Evolutionary conservation across 169 alveolate species (phyloP).

Genomic region (Cryptosporidium felis): DNA sequence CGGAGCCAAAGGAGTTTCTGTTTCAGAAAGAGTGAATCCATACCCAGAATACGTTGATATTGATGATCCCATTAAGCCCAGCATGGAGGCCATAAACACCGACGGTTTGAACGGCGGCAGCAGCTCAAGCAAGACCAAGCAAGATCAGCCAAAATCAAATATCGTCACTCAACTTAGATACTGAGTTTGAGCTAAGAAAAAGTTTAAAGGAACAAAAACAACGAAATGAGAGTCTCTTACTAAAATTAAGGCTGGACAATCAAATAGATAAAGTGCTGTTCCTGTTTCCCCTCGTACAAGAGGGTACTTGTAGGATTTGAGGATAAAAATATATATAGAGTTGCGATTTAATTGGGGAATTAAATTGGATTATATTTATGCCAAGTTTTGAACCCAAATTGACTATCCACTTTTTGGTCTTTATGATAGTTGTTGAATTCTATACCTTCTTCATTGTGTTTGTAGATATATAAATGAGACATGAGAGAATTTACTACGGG

Average conservation of each 20-base stretch:
- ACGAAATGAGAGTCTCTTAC: no score
- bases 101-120: neutral
- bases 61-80: constrained; percentile 17
- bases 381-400: constrained; percentile 64
- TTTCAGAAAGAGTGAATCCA: constrained; percentile 58
- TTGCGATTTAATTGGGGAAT: neutral
- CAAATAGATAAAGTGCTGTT: no score
- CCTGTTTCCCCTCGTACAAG: no score
- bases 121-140: neutral
- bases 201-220: neutral
- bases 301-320: no score
- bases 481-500: constrained; percentile 18
- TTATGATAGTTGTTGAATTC: constrained; percentile 12
- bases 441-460: neutral
- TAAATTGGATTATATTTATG: constrained; percentile 14
- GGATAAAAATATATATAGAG: no score
- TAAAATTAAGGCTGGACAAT: no score
- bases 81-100: neutral
- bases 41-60: constrained; percentile 52
- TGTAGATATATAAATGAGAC: constrained; percentile 40
- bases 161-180: constrained; percentile 28
- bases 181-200: neutral
- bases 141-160: neutral
- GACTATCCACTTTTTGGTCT: constrained; percentile 10
- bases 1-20: constrained; percentile 31